Percentiles rank a stretch among this genome's conserved stretches.
Evolutionary conservation across 352 stramenopile genomes (phyloP).

Genomic region (Phytophthora multivora): DNA sequence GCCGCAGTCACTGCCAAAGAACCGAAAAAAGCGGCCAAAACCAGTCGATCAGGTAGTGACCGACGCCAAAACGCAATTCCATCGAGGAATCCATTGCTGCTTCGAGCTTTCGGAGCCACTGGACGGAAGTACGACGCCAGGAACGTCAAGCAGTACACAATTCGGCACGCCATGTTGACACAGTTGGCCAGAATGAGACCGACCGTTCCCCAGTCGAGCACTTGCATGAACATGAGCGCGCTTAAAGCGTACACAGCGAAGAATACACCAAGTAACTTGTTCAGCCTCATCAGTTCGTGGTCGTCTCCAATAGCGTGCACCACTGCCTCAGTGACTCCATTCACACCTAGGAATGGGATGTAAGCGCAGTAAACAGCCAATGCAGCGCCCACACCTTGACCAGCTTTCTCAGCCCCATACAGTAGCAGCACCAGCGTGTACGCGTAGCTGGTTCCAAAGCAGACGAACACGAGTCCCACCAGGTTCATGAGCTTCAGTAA

Average conservation of each 20-base stretch:
- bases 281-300: slow-evolving; percentile 75
- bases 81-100: slow-evolving; percentile 7
- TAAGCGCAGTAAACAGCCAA: slow-evolving; percentile 92
- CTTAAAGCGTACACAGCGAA: slow-evolving; percentile 76
- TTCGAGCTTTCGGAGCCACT: not conserved
- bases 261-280: slow-evolving; percentile 81
- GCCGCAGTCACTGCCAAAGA: slow-evolving; percentile 45
- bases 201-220: slow-evolving; percentile 54
- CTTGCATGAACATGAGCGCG: slow-evolving; percentile 70
- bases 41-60: slow-evolving; percentile 54
- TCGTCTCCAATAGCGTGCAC: slow-evolving; percentile 89
- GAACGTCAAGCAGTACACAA: slow-evolving; percentile 80
- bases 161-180: slow-evolving; percentile 87
- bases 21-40: slow-evolving; percentile 48
- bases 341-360: slow-evolving; percentile 94
- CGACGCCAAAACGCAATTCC: slow-evolving; percentile 53
- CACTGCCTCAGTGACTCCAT: slow-evolving; percentile 97
- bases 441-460: slow-evolving; percentile 85
- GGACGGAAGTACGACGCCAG: slow-evolving; percentile 61
- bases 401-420: slow-evolving; percentile 75
- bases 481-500: slow-evolving; percentile 87
- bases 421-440: slow-evolving; percentile 81
- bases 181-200: slow-evolving; percentile 89
- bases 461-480: slow-evolving; percentile 83
- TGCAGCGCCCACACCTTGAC: slow-evolving; percentile 53